phyloP scores from a whole-genome alignment of 1,139 yeast genomes.

The Kodamaea anthophila region DNA sequence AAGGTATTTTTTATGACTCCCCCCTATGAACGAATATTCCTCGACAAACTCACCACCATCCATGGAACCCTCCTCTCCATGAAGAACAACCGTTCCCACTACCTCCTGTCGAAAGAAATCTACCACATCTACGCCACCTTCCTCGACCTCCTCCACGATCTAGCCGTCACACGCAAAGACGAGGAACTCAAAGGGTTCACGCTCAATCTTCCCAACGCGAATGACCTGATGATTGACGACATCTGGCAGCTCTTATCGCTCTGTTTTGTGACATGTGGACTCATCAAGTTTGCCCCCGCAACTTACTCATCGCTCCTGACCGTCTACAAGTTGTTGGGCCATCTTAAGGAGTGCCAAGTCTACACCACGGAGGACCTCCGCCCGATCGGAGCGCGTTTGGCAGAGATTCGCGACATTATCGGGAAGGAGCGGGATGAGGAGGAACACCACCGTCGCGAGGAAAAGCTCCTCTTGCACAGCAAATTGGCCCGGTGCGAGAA shows the following conservation, averaged over 20 bases:
- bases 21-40: slow-evolving; percentile 47
- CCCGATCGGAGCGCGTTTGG: slow-evolving; percentile 67
- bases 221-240: slow-evolving; percentile 78
- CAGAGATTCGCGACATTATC: slow-evolving; percentile 61
- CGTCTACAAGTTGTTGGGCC: slow-evolving; percentile 74
- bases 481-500: slow-evolving; percentile 55
- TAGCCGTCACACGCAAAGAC: slow-evolving; percentile 43
- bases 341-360: slow-evolving; percentile 71
- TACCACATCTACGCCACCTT: slow-evolving; percentile 49
- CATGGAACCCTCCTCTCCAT: slow-evolving; percentile 47
- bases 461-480: slow-evolving; percentile 48
- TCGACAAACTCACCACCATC: slow-evolving; percentile 41
- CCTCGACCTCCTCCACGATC: slow-evolving; percentile 43
- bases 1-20: no score
- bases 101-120: slow-evolving; percentile 60
- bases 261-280: slow-evolving; percentile 86
- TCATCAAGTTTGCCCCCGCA: slow-evolving; percentile 86
- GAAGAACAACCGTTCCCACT: slow-evolving; percentile 60
- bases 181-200: slow-evolving; percentile 43
- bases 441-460: slow-evolving; percentile 42
- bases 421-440: slow-evolving; percentile 32
- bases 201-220: slow-evolving; percentile 35
- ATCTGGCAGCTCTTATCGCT: slow-evolving; percentile 80
- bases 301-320: slow-evolving; percentile 85
- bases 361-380: slow-evolving; percentile 77